Evolutionary conservation across 257 asterid genomes (phyloP).

Genomic region (Forsythia suspensa): DNA sequence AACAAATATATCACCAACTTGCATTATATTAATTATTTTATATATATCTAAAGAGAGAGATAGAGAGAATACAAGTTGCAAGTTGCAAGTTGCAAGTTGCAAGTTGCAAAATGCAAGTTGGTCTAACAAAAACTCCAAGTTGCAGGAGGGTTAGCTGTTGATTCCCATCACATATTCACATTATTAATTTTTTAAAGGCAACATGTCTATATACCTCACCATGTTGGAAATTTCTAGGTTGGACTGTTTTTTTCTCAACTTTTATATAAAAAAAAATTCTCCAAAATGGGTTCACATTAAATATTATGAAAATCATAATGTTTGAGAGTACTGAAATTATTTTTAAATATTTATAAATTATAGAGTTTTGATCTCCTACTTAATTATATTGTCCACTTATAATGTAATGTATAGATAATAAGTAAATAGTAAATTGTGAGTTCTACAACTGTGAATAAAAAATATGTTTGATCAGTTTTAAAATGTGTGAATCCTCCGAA

Average conservation of each 20-base stretch:
- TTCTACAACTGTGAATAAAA: too few species aligned
- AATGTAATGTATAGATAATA: too few species aligned
- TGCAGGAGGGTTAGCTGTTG: background rate
- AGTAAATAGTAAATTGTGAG: too few species aligned
- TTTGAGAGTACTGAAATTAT: too few species aligned
- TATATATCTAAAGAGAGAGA: background rate
- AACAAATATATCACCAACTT: slow-evolving; percentile 18
- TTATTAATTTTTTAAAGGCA: background rate
- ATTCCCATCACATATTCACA: background rate
- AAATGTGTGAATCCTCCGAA: too few species aligned
- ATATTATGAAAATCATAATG: too few species aligned
- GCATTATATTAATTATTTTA: slow-evolving; percentile 16
- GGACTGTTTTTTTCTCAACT: background rate
- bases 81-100: slow-evolving; percentile 34
- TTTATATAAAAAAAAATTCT: background rate
- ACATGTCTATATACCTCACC: background rate
- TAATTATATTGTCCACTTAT: too few species aligned
- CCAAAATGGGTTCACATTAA: background rate
- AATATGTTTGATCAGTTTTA: too few species aligned
- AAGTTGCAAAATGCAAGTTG: slow-evolving; percentile 13
- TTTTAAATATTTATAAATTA: too few species aligned
- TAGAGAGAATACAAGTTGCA: slow-evolving; percentile 21
- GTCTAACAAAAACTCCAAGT: background rate
- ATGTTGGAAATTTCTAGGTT: background rate
- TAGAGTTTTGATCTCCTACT: too few species aligned